Base-by-base conservation (phyloP, 2,329 filamentous ascomycete species). In the Aschersonia sp. region DNA sequence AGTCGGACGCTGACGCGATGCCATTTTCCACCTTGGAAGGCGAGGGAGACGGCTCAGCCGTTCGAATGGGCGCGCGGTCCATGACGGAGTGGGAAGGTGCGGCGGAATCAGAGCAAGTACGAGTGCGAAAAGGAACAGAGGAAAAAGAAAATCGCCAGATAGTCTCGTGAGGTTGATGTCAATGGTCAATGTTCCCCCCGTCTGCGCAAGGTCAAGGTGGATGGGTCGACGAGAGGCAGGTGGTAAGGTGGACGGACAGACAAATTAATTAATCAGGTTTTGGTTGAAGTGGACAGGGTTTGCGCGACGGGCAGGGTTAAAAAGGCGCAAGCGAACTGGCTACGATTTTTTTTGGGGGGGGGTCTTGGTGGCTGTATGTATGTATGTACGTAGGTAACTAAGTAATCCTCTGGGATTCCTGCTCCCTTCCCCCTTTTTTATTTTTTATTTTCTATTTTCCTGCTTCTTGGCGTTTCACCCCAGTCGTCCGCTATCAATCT, bases 1-100 rank as follows among this genome's bases (percentile, higher is more conserved):
- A 50, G 37, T 55, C 52, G 4, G 46, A 47, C 41, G 41, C 9
- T 29, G 41, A 29, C n/a, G 41, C n/a, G 12, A 42, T n/a, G 7
- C 10, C 22, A 14, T 41, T 42, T 2, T 35, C 32, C 47, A 48
- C 45, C 37, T 41, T 42, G 9, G 41, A n/a, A 14, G 41, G 41
- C 22, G 41, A 42, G 22, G 12, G 12, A n/a, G 41, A 42, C 10
- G 12, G 41, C 10, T 7, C 12, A 42, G 8, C 41, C 10, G 35
- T 8, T 37, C 35, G 35, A 12, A 4, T 12, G 35, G 35, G 35
- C 35, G 35, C 8, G 35, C 12, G 12, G 8, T 37, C 35, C 35
- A 37, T 37, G 35, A 37, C 35, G 35, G 8, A 12, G 12, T 12
- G 35, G 35, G 35, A 37, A 37, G 35, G 12, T 37, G 4, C 35